Evolutionary conservation across 441 rosid species (phyloP), one percentile per base, ranked within the genome.

Genomic region (Lepidium campestre): DNA sequence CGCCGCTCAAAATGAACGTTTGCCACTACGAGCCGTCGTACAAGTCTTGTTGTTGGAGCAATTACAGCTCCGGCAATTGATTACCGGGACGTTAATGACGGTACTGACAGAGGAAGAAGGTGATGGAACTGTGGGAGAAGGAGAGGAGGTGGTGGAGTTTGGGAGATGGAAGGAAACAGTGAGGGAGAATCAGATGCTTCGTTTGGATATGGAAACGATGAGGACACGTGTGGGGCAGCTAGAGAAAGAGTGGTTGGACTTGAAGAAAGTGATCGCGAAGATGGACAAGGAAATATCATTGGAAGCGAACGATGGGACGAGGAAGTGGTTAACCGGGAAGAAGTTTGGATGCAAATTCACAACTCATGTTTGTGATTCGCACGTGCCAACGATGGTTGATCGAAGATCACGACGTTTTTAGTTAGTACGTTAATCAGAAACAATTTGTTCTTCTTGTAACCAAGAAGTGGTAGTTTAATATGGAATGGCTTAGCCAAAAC

Each of bases 131-230:
- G 57, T 18, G 15, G 67, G 18, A 18, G 77, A 25, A 15, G 68
- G 3, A 10, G 62, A 22, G 4, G 62, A 22, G 4, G 72, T 46
- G 71, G 79, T 2, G 40, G 79, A 57, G 9, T 48, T 71, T 40
- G 56, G 35, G 29, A 76, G 79, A 72, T 91, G 89, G 96, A 76
- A 82, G 71, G 65, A 78, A 15, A 77, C 86, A 0, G 85, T 75
- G 84, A 86, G 82, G 67, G 90, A 91, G 83, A 91, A 91, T 83
- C 85, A 89, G 74, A 82, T 85, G 81, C 81, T 91, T 62, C 85
- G 88, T 37, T 76, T 87, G 48, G 91, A 85, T 70, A 79, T 91
- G 88, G 94, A 87, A 68, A 83, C 83, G 80, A 89, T 89, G 91
- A 81, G 93, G 79, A 83, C 79, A 77, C 85, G 98, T 56, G 87